phyloP scores from a whole-genome alignment of 2,329 filamentous ascomycete species.

The Colletotrichum tanaceti region DNA sequence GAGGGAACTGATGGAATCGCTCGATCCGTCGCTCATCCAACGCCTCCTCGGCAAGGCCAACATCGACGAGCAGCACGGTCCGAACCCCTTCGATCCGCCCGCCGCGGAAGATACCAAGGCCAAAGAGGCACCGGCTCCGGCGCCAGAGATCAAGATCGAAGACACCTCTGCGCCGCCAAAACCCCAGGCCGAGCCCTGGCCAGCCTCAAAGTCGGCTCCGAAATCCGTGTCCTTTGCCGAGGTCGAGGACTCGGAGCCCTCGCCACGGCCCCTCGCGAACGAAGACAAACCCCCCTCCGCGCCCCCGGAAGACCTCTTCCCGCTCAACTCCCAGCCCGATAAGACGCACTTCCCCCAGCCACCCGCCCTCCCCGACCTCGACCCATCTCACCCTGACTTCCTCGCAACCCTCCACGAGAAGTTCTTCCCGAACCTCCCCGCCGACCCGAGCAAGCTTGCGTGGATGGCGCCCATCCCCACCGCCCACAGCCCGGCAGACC shows the following conservation, averaged over 20 bases:
- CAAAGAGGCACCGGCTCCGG: constrained; percentile 31
- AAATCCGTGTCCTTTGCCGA: constrained; percentile 13
- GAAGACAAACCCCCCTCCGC: constrained; percentile 57
- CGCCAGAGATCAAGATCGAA: constrained; percentile 52
- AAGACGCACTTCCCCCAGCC: constrained; percentile 72
- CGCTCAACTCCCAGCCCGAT: constrained; percentile 52
- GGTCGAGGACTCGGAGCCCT: constrained; percentile 9
- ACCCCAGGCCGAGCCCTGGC: constrained; percentile 2
- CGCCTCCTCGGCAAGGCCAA: constrained; percentile 80
- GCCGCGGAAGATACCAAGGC: constrained; percentile 20
- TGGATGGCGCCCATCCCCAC: constrained; percentile 87
- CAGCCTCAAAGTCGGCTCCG: constrained; percentile 20
- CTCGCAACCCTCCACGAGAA: constrained; percentile 86
- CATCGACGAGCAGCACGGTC: constrained; percentile 70
- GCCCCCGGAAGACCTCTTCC: constrained; percentile 57
- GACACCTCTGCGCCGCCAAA: constrained; percentile 46
- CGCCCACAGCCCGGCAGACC: constrained; percentile 71
- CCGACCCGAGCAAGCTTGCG: constrained; percentile 85
- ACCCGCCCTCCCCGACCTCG: constrained; percentile 74
- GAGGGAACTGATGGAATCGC: constrained; percentile 79
- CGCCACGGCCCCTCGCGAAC: constrained; percentile 45
- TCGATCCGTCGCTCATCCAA: constrained; percentile 82
- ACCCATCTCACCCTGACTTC: constrained; percentile 86
- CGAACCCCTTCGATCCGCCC: constrained; percentile 57
- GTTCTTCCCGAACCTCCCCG: constrained; percentile 90